phyloP scores from a whole-genome alignment of 1,139 yeast genomes.

The Saccharomyces hybrid region DNA sequence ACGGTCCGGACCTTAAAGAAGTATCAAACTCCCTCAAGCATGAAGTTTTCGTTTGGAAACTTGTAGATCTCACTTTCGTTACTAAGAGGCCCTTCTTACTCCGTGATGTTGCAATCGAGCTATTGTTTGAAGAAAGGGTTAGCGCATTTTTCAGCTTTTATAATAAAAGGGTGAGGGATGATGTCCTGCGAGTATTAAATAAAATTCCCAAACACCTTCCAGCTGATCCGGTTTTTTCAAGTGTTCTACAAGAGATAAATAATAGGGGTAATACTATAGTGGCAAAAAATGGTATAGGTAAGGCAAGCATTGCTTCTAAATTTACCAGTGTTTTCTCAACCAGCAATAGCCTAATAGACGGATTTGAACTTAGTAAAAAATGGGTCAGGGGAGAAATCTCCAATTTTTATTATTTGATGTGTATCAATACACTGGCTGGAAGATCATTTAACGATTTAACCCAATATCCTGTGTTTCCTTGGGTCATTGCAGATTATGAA shows the following conservation, averaged over 20 bases:
- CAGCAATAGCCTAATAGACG: constrained; percentile 27
- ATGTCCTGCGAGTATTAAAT: constrained; percentile 43
- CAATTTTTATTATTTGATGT: constrained; percentile 71
- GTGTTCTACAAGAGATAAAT: constrained; percentile 11
- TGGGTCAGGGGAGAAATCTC: constrained; percentile 76
- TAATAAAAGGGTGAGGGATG: constrained; percentile 46
- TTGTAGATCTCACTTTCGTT: constrained; percentile 50
- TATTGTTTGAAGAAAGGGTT: constrained; percentile 65
- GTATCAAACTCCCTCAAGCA: constrained; percentile 32
- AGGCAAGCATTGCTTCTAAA: constrained; percentile 32
- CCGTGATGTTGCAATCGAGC: constrained; percentile 70
- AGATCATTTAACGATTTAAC: constrained; percentile 80
- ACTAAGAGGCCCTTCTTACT: constrained; percentile 67
- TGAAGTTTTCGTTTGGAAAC: constrained; percentile 47
- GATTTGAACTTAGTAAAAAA: constrained; percentile 50
- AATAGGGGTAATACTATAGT: constrained; percentile 22
- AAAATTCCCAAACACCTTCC: not conserved
- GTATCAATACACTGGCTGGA: constrained; percentile 75
- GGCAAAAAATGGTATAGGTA: constrained; percentile 28
- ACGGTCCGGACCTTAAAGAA: constrained; percentile 14
- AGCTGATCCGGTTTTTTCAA: constrained; percentile 8
- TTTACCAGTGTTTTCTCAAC: constrained; percentile 38
- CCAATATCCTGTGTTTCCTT: constrained; percentile 84
- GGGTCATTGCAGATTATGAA: constrained; percentile 77
- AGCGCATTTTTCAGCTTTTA: constrained; percentile 41